A percentile compares a stretch with the other conserved stretches of the same genome.
Conservation (phyloP, 1,284 basidiomycete species). For the Sutorius eximius region DNA sequence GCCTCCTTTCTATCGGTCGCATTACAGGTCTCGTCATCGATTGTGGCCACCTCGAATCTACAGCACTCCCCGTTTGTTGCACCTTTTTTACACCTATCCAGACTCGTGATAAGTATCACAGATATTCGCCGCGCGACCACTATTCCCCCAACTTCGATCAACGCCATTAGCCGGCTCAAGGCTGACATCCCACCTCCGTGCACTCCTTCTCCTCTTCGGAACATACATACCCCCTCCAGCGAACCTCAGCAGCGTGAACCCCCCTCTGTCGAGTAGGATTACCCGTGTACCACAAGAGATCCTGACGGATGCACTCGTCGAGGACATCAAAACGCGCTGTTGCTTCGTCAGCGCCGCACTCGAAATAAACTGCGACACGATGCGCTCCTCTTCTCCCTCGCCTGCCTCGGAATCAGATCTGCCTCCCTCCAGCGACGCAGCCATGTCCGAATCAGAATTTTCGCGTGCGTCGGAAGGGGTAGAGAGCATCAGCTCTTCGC, state of each 20-base stretch:
- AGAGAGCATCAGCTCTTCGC: constrained; percentile 51
- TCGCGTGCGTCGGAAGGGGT: constrained; percentile 51
- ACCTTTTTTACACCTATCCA: neutral
- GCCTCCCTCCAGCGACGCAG: constrained; percentile 52
- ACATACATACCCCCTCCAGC: constrained; percentile 77
- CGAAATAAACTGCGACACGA: constrained; percentile 38
- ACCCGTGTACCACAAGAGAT: constrained; percentile 72
- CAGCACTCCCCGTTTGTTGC: constrained; percentile 75
- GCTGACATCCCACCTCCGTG: constrained; percentile 73
- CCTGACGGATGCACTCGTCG: constrained; percentile 71
- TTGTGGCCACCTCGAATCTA: constrained; percentile 88
- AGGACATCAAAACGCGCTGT: constrained; percentile 80
- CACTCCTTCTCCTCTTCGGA: constrained; percentile 77
- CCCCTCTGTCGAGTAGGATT: constrained; percentile 61
- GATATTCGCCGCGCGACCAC: constrained; percentile 86
- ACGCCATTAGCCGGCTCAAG: constrained; percentile 81
- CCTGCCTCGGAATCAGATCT: constrained; percentile 51
- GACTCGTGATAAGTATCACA: constrained; percentile 33
- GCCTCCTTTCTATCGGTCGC: constrained; percentile 81
- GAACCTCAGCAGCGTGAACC: constrained; percentile 62
- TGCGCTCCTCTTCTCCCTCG: constrained; percentile 43
- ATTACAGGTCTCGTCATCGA: constrained; percentile 94
- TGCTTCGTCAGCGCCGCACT: constrained; percentile 73
- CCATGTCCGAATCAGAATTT: constrained; percentile 65
- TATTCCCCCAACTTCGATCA: constrained; percentile 78